Conservation (phyloP, 1,139 yeast species). For the Taphrina flavorubra region DNA sequence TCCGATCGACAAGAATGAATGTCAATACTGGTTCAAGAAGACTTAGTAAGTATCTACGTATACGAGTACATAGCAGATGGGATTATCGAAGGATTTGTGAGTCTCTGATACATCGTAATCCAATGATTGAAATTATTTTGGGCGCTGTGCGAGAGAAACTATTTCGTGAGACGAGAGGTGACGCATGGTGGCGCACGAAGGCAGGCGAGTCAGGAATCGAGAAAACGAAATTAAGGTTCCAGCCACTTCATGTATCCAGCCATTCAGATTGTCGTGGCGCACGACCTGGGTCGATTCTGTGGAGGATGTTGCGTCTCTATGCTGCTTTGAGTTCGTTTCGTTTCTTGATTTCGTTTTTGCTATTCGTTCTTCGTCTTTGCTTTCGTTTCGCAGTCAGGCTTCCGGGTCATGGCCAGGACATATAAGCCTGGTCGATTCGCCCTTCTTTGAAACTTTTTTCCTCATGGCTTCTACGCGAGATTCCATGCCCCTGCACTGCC, state of each 20-base stretch:
- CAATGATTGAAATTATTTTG: too few relatives aligned
- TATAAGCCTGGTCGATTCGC: neutral
- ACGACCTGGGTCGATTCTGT: neutral
- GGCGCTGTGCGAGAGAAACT: too few relatives aligned
- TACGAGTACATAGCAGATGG: too few relatives aligned
- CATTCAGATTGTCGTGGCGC: neutral
- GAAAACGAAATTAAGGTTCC: neutral
- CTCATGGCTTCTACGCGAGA: conserved; percentile 18
- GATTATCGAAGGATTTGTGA: too few relatives aligned
- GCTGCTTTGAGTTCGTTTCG: too few relatives aligned
- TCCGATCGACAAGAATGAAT: too few relatives aligned
- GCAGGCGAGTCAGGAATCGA: neutral
- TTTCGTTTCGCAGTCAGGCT: neutral
- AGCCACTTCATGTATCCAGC: neutral
- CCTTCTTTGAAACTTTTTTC: neutral
- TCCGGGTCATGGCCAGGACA: too few relatives aligned
- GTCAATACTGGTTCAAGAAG: too few relatives aligned
- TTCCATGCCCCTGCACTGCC: conserved; percentile 17
- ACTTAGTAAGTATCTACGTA: too few relatives aligned
- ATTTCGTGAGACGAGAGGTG: too few relatives aligned
- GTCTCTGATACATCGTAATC: too few relatives aligned
- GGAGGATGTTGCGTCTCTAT: neutral
- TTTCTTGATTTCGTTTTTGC: neutral
- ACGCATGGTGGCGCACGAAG: neutral
- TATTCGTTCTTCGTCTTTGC: too few relatives aligned